Evolutionary conservation across 306 rosid species (phyloP), one percentile per base, ranked within the genome.

Genomic region (Castanospermum australe): DNA sequence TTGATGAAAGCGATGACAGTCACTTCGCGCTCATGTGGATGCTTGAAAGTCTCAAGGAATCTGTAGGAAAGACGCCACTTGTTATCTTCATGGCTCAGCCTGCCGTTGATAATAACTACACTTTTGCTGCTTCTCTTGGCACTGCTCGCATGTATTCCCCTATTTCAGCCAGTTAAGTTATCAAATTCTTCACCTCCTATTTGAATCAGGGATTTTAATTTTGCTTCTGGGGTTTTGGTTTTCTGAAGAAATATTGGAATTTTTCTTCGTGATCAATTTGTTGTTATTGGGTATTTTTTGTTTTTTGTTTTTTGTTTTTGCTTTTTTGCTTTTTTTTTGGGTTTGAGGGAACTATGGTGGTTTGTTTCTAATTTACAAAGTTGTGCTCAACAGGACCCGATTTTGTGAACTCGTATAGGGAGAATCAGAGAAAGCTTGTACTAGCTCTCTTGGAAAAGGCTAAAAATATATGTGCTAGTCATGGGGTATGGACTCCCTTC

Each of bases 1-100:
- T 89, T 59, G 92, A 89, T 47, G 89, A 89, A 55, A 89, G 87
- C 8, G 87, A 89, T 0, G 2, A 63, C 65, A 86, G 92, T 65
- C 70, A 84, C 76, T 73, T 82, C 11, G 86, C 88, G 0, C 88
- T 86, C 63, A 73, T 73, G 76, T 88, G 92, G 92, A 80, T 64
- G 54, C 85, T 88, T 22, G 75, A 84, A 8, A 82, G 79, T 69
- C 87, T 86, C 45, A 84, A 86, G 66, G 84, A 88, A 55, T 82
- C 87, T 32, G 18, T 88, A 67, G 48, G 54, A 38, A 71, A 47
- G 0, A 79, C 66, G 0, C 59, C 84, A 1, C 65, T 88, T 42
- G 18, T 84, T 20, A 42, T 88, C 84, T 79, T 88, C 87, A 84
- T 81, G 86, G 88, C 88, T 59, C 89, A 67, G 33, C 79, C 85